Evolutionary conservation across 2,329 filamentous ascomycete genomes (phyloP).

Genomic region (Penicillium concentricum): DNA sequence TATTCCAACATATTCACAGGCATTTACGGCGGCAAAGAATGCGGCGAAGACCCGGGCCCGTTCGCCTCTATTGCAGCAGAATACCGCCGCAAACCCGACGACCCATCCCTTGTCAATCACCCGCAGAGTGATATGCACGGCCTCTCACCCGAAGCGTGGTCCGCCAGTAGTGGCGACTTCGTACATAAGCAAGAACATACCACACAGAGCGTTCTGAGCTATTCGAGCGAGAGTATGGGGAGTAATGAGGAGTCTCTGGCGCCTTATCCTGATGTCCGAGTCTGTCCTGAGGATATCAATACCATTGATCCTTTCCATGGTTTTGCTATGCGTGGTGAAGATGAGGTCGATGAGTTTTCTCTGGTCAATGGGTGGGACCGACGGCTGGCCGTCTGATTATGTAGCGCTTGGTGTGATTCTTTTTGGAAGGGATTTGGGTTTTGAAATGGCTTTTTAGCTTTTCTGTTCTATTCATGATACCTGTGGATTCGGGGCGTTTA

Average conservation of each 20-base stretch:
- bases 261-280: slow-evolving; percentile 20
- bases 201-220: slow-evolving; percentile 58
- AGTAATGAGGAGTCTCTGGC: slow-evolving; percentile 50
- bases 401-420: neutral
- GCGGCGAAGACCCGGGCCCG: slow-evolving; percentile 35
- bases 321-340: slow-evolving; percentile 38
- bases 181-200: slow-evolving; percentile 26
- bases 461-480: slow-evolving; percentile 6
- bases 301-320: slow-evolving; percentile 37
- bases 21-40: slow-evolving; percentile 48
- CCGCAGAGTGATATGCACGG: slow-evolving; percentile 33
- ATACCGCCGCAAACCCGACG: slow-evolving; percentile 29
- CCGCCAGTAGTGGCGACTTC: slow-evolving; percentile 40
- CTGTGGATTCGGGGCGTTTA: neutral
- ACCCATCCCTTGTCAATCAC: slow-evolving; percentile 16
- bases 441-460: neutral
- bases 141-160: slow-evolving; percentile 42
- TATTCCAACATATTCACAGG: slow-evolving; percentile 71
- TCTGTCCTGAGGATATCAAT: slow-evolving; percentile 31
- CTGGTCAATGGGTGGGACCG: slow-evolving; percentile 35
- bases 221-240: slow-evolving; percentile 60
- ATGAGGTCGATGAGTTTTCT: slow-evolving; percentile 33
- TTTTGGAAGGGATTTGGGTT: neutral
- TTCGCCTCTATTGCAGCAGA: slow-evolving; percentile 37
- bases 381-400: slow-evolving; percentile 32